These are phyloP conservation scores for Apiospora kogelbergensis DNA, from an alignment of 2,329 filamentous ascomycete genomes.

Conservation along the genomic window DNA sequence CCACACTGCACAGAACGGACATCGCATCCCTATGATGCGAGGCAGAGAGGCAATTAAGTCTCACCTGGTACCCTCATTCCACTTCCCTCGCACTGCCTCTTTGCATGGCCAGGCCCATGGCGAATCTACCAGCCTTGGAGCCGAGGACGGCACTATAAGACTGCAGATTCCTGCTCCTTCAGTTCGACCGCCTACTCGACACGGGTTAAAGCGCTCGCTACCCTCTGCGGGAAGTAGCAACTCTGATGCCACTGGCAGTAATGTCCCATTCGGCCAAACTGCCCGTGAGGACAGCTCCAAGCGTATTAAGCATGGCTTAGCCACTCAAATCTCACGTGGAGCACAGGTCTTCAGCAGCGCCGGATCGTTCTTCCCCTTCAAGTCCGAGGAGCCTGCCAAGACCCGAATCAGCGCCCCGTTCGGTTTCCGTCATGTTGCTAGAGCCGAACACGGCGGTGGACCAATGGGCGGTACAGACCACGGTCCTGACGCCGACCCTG, in stretches of 20 bases:
- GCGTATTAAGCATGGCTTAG: background rate
- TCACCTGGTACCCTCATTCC: background rate
- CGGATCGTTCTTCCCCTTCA: background rate
- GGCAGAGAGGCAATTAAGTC: background rate
- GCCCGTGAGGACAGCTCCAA: background rate
- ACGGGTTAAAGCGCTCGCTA: background rate
- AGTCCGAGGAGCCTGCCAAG: background rate
- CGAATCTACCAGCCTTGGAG: background rate
- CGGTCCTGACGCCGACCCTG: background rate
- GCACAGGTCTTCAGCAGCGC: background rate
- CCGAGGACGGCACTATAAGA: background rate
- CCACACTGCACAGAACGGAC: background rate
- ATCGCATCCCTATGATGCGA: background rate
- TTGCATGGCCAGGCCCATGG: background rate
- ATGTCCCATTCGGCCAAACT: background rate
- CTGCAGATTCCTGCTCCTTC: background rate
- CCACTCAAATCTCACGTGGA: background rate
- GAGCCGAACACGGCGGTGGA: background rate
- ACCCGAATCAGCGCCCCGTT: background rate
- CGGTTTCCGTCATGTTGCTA: background rate
- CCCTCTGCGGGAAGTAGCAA: background rate
- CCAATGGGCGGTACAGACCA: background rate
- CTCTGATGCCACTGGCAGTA: background rate
- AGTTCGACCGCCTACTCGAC: background rate
- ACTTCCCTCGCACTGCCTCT: background rate